phyloP scores from a whole-genome alignment of 306 rosid genomes.

The Argentina anserina region DNA sequence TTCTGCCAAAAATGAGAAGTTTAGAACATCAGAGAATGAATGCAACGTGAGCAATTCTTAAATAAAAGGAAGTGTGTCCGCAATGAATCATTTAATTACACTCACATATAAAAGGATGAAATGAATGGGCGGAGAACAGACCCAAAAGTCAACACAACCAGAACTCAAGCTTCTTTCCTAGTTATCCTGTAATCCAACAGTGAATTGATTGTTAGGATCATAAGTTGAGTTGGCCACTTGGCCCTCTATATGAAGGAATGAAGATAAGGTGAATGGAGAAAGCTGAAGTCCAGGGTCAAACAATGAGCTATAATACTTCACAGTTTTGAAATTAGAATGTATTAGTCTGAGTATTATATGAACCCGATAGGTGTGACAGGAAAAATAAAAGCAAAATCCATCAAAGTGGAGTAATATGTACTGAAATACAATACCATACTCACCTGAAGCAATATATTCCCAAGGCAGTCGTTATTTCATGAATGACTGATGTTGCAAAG shows the following conservation, averaged over 20 bases:
- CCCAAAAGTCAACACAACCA: conserved; percentile 33
- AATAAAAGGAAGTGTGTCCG: background rate
- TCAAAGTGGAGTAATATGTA: background rate
- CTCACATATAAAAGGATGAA: background rate
- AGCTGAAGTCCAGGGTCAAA: too few species aligned
- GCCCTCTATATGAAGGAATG: background rate
- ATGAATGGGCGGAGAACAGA: conserved; percentile 12
- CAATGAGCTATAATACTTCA: too few species aligned
- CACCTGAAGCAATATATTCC: conserved; percentile 94
- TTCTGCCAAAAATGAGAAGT: conserved; percentile 26
- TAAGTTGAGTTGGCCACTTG: background rate
- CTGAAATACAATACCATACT: conserved; percentile 15
- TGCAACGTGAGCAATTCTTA: background rate
- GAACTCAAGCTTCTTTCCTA: conserved; percentile 72
- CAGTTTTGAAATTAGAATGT: too few species aligned
- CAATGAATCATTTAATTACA: background rate
- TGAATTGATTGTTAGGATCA: conserved; percentile 8
- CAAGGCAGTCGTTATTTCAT: conserved; percentile 72
- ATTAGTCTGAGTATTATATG: background rate
- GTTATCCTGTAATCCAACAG: conserved; percentile 59
- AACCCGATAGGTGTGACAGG: background rate
- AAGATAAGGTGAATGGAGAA: background rate
- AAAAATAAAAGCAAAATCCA: background rate
- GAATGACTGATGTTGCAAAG: conserved; percentile 72
- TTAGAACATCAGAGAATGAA: background rate